These are phyloP conservation scores for Kwoniella mangroviensis DNA, from an alignment of 768 basidiomycete genomes.

Conservation along the genomic window DNA sequence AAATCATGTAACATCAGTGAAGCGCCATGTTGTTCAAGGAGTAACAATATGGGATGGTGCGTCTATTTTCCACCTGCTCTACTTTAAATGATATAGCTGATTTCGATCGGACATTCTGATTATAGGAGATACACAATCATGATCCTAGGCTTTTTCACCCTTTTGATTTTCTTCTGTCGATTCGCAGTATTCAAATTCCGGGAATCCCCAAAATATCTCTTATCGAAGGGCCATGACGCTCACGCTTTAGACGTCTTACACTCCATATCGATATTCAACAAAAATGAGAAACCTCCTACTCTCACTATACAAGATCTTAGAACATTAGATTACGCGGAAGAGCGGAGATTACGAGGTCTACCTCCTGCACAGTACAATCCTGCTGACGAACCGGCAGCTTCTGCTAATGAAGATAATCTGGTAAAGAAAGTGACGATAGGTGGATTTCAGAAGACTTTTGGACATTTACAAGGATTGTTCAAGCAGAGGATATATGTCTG, in stretches of 20 bases:
- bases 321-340: slow-evolving; percentile 48
- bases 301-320: slow-evolving; percentile 56
- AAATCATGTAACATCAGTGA: slow-evolving; percentile 41
- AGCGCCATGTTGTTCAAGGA: slow-evolving; percentile 61
- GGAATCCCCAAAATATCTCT: slow-evolving; percentile 68
- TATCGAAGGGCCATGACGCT: slow-evolving; percentile 65
- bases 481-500: slow-evolving; percentile 42
- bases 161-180: slow-evolving; percentile 64
- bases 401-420: too few relatives aligned
- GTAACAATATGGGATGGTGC: slow-evolving; percentile 65
- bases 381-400: too few relatives aligned
- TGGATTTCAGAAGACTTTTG: slow-evolving; percentile 30
- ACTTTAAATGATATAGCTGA: neutral
- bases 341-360: neutral
- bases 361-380: neutral
- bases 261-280: slow-evolving; percentile 58
- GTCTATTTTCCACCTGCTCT: slow-evolving; percentile 6
- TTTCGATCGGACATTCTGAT: neutral
- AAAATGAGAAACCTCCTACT: slow-evolving; percentile 31
- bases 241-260: slow-evolving; percentile 62
- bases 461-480: slow-evolving; percentile 54
- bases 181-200: slow-evolving; percentile 66
- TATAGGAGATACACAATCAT: slow-evolving; percentile 64
- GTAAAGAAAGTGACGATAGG: slow-evolving; percentile 18
- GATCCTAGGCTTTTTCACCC: slow-evolving; percentile 59